phyloP scores from a whole-genome alignment of 352 stramenopile species.

The Phytophthora sp. region DNA sequence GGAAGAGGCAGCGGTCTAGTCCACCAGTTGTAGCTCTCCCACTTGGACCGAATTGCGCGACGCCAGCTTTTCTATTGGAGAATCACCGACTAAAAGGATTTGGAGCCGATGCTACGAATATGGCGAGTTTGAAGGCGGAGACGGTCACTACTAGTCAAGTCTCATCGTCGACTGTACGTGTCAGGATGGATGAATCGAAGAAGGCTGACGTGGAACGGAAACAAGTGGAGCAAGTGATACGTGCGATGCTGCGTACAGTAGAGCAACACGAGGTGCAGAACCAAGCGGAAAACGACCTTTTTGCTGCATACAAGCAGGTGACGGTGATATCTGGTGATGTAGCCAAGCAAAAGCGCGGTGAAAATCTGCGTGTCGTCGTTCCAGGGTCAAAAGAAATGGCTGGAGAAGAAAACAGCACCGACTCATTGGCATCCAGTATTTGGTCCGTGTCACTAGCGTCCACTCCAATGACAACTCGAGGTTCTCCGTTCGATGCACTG shows the following conservation, averaged over 20 bases:
- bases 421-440: constrained; percentile 62
- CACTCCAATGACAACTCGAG: constrained; percentile 31
- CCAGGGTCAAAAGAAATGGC: constrained; percentile 9
- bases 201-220: constrained; percentile 2
- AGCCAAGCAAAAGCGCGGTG: constrained; percentile 12
- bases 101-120: neutral
- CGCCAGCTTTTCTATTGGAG: constrained; percentile 22
- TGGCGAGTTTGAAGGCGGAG: constrained; percentile 1
- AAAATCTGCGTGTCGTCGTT: constrained; percentile 14
- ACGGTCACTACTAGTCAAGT: neutral
- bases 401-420: constrained; percentile 48
- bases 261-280: constrained; percentile 30
- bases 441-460: constrained; percentile 47
- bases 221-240: constrained; percentile 37
- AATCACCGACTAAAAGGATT: constrained; percentile 21
- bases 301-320: constrained; percentile 24
- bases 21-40: constrained; percentile 34
- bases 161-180: neutral
- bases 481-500: constrained; percentile 9
- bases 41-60: constrained; percentile 15
- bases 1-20: constrained; percentile 74
- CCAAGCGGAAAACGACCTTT: constrained; percentile 7
- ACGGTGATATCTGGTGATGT: neutral
- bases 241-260: constrained; percentile 37
- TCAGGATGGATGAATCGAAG: constrained; percentile 16